Percentiles rank a stretch among this genome's conserved stretches.
Conservation (phyloP, 1,284 basidiomycete genomes). For the Megacollybia platyphylla region DNA sequence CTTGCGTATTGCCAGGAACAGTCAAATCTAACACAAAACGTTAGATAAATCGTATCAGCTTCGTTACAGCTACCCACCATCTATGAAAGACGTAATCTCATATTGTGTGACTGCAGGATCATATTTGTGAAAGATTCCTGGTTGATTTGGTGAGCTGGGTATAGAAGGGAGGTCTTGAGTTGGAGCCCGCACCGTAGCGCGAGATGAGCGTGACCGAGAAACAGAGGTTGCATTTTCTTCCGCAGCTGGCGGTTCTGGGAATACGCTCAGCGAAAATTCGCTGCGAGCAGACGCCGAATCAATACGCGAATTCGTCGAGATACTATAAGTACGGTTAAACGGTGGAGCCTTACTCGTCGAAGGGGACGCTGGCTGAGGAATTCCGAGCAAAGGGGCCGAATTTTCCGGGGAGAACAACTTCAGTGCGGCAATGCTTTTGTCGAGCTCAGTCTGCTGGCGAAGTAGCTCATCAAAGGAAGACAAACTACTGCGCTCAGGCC, state of each 20-base stretch:
- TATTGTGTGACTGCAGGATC: slow-evolving; percentile 46
- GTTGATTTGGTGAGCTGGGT: slow-evolving; percentile 15
- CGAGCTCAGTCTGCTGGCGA: slow-evolving; percentile 51
- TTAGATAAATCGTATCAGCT: neutral
- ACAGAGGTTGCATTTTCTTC: neutral
- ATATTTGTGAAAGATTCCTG: slow-evolving; percentile 13
- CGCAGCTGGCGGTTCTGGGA: slow-evolving; percentile 47
- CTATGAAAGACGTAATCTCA: slow-evolving; percentile 68
- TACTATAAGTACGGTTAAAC: slow-evolving; percentile 4
- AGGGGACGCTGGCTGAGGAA: slow-evolving; percentile 1
- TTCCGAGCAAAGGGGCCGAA: slow-evolving; percentile 4
- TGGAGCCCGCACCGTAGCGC: slow-evolving; percentile 1
- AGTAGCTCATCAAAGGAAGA: slow-evolving; percentile 37
- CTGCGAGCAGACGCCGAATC: slow-evolving; percentile 29
- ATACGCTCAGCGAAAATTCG: slow-evolving; percentile 58
- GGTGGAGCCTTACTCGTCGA: slow-evolving; percentile 1
- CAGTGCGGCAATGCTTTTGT: slow-evolving; percentile 49
- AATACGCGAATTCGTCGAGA: slow-evolving; percentile 4
- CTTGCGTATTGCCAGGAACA: slow-evolving; percentile 3
- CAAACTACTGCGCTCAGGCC: slow-evolving; percentile 11
- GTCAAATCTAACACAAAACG: slow-evolving; percentile 11
- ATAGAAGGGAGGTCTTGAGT: slow-evolving; percentile 7
- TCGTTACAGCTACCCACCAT: slow-evolving; percentile 26
- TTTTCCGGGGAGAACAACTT: slow-evolving; percentile 28
- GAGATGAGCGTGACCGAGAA: neutral